Base-by-base conservation (phyloP, 1,284 basidiomycete genomes). In the Peniophora sp. region DNA sequence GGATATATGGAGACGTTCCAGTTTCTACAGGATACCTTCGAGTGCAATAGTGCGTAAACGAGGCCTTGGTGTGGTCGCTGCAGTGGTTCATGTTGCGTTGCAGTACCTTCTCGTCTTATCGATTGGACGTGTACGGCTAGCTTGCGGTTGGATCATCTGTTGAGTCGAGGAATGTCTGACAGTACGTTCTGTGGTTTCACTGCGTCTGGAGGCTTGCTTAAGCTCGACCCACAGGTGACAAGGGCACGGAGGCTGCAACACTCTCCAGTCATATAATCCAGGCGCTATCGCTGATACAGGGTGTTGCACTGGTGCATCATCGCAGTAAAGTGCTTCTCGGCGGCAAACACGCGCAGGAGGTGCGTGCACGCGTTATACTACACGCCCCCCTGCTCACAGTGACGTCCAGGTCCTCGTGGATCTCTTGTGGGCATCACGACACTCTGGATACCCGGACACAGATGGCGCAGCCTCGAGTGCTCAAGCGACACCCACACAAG, bases 271-370 rank as follows among this genome's bases (percentile, higher is more conserved):
- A 84, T 51, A 61, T 88, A 22, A 66, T 72, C 0, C 77, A 79
- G 53, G 69, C 79, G 0, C 69, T 93, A 9, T 79, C 75, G 0
- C 69, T 93, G 19, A 69, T 94, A 6, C 92, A 95, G 67, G 92
- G 92, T 2, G 70, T 92, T n/a, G 76, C 75, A 9, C 71, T 95
- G 32, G 75, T 84, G 22, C 90, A 92, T 63, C 59, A 68, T 11
- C 59, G 74, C 1, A 89, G 81, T 55, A 94, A 94, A 62, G 62
- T 63, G 1, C 88, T 75, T 50, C 73, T 92, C 14, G 84, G 86
- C 8, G 77, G 89, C 41, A 76, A 72, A 52, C 80, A 81, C 63
- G 69, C 81, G 16, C 66, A 92, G 20, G 86, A 93, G 74, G 92
- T 89, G 58, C 50, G 76, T 62, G 3, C 19, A 43, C 35, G 47